phyloP scores from a whole-genome alignment of 2,329 filamentous ascomycete genomes.

The Stachybotrys chlorohalonatus region DNA sequence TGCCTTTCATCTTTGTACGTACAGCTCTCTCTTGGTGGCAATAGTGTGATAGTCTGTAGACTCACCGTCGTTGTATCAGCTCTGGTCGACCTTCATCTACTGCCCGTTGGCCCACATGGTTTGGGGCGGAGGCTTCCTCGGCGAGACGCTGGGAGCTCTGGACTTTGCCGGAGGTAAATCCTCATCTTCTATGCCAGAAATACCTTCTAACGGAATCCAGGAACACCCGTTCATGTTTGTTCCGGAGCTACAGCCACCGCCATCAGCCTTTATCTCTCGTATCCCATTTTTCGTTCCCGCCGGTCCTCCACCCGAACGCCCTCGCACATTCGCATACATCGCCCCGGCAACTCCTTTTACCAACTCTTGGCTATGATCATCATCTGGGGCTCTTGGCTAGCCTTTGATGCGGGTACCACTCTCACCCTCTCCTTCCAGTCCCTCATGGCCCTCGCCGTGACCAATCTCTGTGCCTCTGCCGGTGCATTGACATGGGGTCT shows the following conservation, averaged over 20 bases:
- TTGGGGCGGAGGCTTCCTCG: slow-evolving; percentile 8
- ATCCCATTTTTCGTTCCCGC: slow-evolving; percentile 8
- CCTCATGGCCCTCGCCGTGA: slow-evolving; percentile 8
- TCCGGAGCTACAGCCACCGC: slow-evolving; percentile 8
- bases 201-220: neutral
- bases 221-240: slow-evolving; percentile 8
- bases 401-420: slow-evolving; percentile 9
- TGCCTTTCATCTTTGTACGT: slow-evolving; percentile 8
- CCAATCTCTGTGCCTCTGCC: slow-evolving; percentile 7
- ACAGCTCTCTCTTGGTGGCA: neutral
- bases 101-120: slow-evolving; percentile 10
- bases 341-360: slow-evolving; percentile 8
- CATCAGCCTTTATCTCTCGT: slow-evolving; percentile 8
- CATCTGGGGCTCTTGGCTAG: slow-evolving; percentile 10
- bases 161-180: slow-evolving; percentile 9
- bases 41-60: neutral
- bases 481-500: slow-evolving; percentile 7
- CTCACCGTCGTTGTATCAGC: neutral
- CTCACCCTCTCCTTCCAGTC: slow-evolving; percentile 8
- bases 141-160: slow-evolving; percentile 5
- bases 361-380: slow-evolving; percentile 7
- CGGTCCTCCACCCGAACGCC: slow-evolving; percentile 4
- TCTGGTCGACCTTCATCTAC: slow-evolving; percentile 9
- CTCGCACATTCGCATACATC: slow-evolving; percentile 6
- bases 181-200: neutral